Evolutionary conservation across 768 basidiomycete genomes (phyloP), one percentile per base, ranked within the genome.

Genomic region (Ramaria rubella): DNA sequence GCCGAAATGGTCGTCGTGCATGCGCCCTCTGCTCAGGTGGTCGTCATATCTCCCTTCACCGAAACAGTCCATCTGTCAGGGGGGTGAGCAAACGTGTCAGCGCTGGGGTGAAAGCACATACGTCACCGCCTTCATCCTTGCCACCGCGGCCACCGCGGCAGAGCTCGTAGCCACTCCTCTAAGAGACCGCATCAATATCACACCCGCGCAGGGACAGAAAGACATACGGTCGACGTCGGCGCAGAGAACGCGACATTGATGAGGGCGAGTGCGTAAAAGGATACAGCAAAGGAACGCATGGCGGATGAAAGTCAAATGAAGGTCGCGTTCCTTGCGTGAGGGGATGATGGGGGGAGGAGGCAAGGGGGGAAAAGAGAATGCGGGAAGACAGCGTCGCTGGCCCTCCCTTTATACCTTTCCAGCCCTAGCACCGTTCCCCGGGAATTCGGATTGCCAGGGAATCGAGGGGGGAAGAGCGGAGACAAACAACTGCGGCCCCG

Each of bases 211-310:
- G n/a, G n/a, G n/a, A 19, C 40, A 17, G 40, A 19, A 42, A 17
- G 40, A 19, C 40, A 21, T 42, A 42, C 40, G 40, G 38, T 15
- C 12, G 38, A 40, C 31, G 50, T 48, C 11, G 55, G 55, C 5
- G 45, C 55, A n/a, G 43, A 23, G 29, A 45, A 49, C n/a, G 36
- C 43, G 44, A 48, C 21, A 30, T 21, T 36, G 26, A 48, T 11
- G n/a, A 56, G 29, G 3, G 44, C 43, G 29, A 56, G 55, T 14
- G 55, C 46, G 30, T 24, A 56, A 23, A 48, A n/a, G 31, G 55
- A 31, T 36, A 49, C 40, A 34, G 30, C 21, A 23, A 56, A 56
- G 31, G 55, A 44, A 48, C 55, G 55, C 55, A 56, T 56, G 11
- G 11, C 43, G 40, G 33, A 30, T 12, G 33, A n/a, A 36, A 27